phyloP scores from a whole-genome alignment of 2,329 filamentous ascomycete genomes.

The Microdochium nivale region DNA sequence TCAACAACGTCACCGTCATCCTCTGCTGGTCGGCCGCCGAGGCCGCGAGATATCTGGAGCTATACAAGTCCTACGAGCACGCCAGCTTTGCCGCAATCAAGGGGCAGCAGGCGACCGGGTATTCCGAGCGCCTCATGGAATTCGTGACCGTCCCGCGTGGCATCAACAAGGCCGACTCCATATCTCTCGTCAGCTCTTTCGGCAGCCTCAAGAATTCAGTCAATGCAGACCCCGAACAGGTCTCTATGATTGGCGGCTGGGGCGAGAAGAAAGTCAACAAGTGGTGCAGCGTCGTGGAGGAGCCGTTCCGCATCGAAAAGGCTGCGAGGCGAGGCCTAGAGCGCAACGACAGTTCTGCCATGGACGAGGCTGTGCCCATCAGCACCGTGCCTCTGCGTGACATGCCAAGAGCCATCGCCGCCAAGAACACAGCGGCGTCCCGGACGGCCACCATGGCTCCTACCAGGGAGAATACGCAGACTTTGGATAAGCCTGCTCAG shows the following conservation, averaged over 20 bases:
- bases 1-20: slow-evolving; percentile 88
- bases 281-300: slow-evolving; percentile 74
- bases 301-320: slow-evolving; percentile 73
- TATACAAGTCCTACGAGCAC: slow-evolving; percentile 92
- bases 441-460: not conserved
- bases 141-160: slow-evolving; percentile 86
- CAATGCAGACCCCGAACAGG: slow-evolving; percentile 79
- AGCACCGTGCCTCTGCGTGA: slow-evolving; percentile 31
- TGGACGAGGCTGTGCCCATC: slow-evolving; percentile 30
- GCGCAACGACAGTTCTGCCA: slow-evolving; percentile 14
- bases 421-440: slow-evolving; percentile 12
- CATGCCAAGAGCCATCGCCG: slow-evolving; percentile 20
- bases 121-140: slow-evolving; percentile 80
- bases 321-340: slow-evolving; percentile 42
- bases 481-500: slow-evolving; percentile 13
- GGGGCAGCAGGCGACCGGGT: slow-evolving; percentile 74
- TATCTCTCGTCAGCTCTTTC: slow-evolving; percentile 84
- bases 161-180: slow-evolving; percentile 91
- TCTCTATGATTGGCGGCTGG: slow-evolving; percentile 82
- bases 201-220: slow-evolving; percentile 80
- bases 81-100: slow-evolving; percentile 73
- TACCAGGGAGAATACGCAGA: slow-evolving; percentile 1
- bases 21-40: slow-evolving; percentile 93
- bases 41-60: slow-evolving; percentile 84
- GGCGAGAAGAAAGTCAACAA: slow-evolving; percentile 88